Evolutionary conservation across 75 land plant genomes (phyloP).

Genomic region (Adiantum capillusveneris): DNA sequence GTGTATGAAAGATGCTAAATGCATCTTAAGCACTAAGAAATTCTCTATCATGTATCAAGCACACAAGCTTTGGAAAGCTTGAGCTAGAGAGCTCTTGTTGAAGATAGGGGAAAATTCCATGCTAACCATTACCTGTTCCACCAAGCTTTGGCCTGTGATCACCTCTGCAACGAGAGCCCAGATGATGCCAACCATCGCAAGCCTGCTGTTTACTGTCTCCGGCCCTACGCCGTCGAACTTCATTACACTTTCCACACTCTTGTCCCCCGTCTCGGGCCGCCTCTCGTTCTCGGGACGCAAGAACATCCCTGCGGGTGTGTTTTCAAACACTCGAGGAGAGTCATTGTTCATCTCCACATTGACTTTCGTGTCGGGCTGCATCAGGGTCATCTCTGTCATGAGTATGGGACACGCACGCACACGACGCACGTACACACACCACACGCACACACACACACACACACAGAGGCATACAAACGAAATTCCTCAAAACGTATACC

Average conservation of each 20-base stretch:
- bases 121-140: conserved; percentile 13
- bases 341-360: conserved; percentile 1
- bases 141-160: conserved; percentile 16
- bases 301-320: conserved; percentile 13
- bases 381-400: too few relatives aligned
- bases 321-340: conserved; percentile 10
- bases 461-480: too few relatives aligned
- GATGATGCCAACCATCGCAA: conserved; percentile 27
- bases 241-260: conserved; percentile 10
- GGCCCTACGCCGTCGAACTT: conserved; percentile 22
- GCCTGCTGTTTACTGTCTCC: conserved; percentile 25
- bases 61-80: too few relatives aligned
- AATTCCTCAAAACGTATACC: too few relatives aligned
- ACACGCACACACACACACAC: too few relatives aligned
- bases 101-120: too few relatives aligned
- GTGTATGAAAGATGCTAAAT: too few relatives aligned
- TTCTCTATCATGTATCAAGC: too few relatives aligned
- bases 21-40: too few relatives aligned
- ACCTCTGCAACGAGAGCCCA: conserved; percentile 23
- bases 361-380: conserved; percentile 1
- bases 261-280: conserved; percentile 23
- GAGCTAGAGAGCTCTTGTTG: too few relatives aligned
- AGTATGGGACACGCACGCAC: too few relatives aligned
- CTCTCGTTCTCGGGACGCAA: conserved; percentile 22
- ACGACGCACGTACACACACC: too few relatives aligned